Percentiles rank a stretch among this genome's conserved stretches.
Evolutionary conservation across 805 yeast genomes (phyloP).

Genomic region (Ogataea thermomethanolica): DNA sequence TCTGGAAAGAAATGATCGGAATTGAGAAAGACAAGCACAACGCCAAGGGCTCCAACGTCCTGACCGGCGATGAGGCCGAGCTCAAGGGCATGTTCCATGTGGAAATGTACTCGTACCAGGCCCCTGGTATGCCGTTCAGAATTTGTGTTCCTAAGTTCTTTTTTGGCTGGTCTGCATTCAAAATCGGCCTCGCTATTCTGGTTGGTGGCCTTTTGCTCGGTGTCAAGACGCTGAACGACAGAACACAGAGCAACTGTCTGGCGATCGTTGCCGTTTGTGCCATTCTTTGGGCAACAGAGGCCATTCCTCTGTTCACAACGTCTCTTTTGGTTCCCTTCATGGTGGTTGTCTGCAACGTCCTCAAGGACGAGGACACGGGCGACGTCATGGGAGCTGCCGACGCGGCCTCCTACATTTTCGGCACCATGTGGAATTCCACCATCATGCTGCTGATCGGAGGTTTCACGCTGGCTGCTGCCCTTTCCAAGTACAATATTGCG

Average conservation of each 20-base stretch:
- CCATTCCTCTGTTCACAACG: constrained; percentile 48
- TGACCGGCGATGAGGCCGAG: constrained; percentile 34
- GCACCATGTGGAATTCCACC: constrained; percentile 53
- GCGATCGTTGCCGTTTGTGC: constrained; percentile 59
- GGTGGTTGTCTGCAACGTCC: constrained; percentile 44
- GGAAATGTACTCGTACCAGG: constrained; percentile 22
- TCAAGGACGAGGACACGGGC: constrained; percentile 45
- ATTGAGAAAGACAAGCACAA: constrained; percentile 32
- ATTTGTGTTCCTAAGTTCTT: constrained; percentile 46
- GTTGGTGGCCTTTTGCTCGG: constrained; percentile 53
- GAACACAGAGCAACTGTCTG: constrained; percentile 59
- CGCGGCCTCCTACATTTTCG: constrained; percentile 43
- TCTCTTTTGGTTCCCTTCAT: constrained; percentile 47
- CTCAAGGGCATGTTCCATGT: constrained; percentile 33
- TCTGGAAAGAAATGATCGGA: constrained; percentile 56
- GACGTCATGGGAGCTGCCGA: constrained; percentile 40
- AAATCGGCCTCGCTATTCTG: constrained; percentile 44
- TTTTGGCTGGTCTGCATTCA: constrained; percentile 45
- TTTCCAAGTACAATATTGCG: constrained; percentile 52
- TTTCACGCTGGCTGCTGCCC: constrained; percentile 52
- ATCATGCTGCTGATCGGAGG: constrained; percentile 51
- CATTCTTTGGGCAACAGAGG: constrained; percentile 50
- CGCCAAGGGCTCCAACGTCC: constrained; percentile 34
- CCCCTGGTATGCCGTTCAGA: constrained; percentile 22
- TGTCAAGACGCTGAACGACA: constrained; percentile 60